Conservation (phyloP, 2,329 filamentous ascomycete species). For the Pyrenophora tritici-repentis region DNA sequence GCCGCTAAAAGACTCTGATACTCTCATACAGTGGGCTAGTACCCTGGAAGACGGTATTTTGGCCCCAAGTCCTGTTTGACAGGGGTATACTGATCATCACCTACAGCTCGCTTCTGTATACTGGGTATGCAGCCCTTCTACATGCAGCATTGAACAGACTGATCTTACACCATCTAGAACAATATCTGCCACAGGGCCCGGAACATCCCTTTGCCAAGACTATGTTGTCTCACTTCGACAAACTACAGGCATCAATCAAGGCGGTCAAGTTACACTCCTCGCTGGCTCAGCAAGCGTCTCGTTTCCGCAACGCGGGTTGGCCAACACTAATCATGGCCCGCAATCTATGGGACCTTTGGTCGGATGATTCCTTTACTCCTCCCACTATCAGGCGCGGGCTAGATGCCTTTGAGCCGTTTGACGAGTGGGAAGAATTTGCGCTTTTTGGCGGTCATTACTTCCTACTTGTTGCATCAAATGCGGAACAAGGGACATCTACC, state of each 20-base stretch:
- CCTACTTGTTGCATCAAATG: conserved; percentile 68
- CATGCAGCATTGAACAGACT: conserved; percentile 1
- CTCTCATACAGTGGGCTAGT: conserved; percentile 78
- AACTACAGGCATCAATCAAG: conserved; percentile 77
- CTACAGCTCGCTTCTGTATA: conserved; percentile 76
- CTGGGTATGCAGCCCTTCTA: conserved; percentile 48
- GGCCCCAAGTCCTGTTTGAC: not conserved
- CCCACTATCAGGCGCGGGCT: conserved; percentile 64
- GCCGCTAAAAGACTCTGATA: conserved; percentile 73
- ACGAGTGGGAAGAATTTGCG: conserved; percentile 95
- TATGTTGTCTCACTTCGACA: conserved; percentile 83
- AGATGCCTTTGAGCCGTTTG: conserved; percentile 79
- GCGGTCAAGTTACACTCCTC: conserved; percentile 73
- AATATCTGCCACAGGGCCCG: conserved; percentile 77
- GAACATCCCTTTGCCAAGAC: conserved; percentile 83
- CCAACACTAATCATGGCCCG: conserved; percentile 59
- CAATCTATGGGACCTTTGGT: conserved; percentile 85
- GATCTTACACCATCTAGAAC: conserved; percentile 57
- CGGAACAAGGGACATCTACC: conserved; percentile 17
- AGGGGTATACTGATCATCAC: conserved; percentile 12
- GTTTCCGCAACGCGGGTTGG: conserved; percentile 76
- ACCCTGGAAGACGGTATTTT: conserved; percentile 67
- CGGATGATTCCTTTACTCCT: conserved; percentile 67
- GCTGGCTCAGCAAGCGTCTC: conserved; percentile 65
- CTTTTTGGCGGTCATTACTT: conserved; percentile 86